Conservation (phyloP, 306 rosid genomes). For the Sphenostylis stenocarpa region DNA sequence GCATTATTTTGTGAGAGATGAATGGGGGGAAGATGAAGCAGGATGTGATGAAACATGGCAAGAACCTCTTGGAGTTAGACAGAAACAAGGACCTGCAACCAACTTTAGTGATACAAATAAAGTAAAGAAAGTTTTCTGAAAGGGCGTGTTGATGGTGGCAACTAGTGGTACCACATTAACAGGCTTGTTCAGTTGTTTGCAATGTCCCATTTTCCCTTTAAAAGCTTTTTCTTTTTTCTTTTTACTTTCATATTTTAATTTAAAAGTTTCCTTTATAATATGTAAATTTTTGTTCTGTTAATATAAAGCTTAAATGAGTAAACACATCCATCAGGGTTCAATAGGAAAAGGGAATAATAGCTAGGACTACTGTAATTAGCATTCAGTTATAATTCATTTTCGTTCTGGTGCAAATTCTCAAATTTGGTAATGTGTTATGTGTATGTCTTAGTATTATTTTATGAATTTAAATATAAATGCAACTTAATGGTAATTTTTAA, state of each 20-base stretch:
- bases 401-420: background rate
- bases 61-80: conserved; percentile 31
- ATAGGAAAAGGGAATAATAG: conserved; percentile 9
- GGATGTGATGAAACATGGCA: conserved; percentile 47
- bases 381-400: conserved; percentile 3
- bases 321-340: conserved; percentile 1
- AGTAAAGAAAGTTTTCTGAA: conserved; percentile 43
- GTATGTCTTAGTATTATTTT: background rate
- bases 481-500: no score
- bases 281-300: conserved; percentile 33
- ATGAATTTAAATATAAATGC: no score
- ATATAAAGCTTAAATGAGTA: conserved; percentile 20
- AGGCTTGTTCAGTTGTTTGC: background rate
- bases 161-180: conserved; percentile 3
- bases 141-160: background rate
- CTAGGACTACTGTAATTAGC: conserved; percentile 18
- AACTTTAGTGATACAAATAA: conserved; percentile 25
- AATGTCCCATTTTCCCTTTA: background rate
- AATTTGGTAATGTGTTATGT: background rate
- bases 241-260: background rate
- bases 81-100: conserved; percentile 12
- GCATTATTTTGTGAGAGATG: conserved; percentile 49
- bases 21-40: conserved; percentile 52
- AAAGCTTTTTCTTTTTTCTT: background rate
- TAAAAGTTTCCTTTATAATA: background rate